Base-by-base conservation (phyloP, 1,284 basidiomycete genomes). In the Ceratobasidium sp. region DNA sequence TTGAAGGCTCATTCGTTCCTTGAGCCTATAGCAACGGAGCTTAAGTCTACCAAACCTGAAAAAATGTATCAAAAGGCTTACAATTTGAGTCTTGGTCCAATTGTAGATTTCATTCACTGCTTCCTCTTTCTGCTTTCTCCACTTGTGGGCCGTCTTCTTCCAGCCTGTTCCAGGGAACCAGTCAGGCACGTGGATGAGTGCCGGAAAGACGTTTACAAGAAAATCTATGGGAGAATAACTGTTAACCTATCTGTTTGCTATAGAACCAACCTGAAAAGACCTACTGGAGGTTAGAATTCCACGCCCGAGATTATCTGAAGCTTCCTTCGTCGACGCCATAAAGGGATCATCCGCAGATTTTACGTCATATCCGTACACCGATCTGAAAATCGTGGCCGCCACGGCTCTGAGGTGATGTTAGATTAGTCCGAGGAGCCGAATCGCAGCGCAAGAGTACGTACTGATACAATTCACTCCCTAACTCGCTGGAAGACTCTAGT, bases 11-110 rank as follows among this genome's bases (percentile, higher is more conserved):
- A 8, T 75, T 53, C 11, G 28, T 65, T 1, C 71, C 71, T n/a
- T 56, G 20, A 1, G 71, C 60, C 71, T 75, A 35, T 3, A 20
- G 1, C 5, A 20, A 23, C n/a, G n/a, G 49, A 5, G 11, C 2
- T 53, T 45, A 39, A 10, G 2, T 23, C n/a, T 20, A 31, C 28
- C 15, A 7, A 23, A 23, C 2, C 49, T 28, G 23, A 15, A 8
- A 23, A 17, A 23, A 35, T 54, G n/a, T 4, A n/a, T 51, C 6
- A 23, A 37, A 11, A 17, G 3, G 6, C 61, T 26, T 42, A 65
- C 71, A 54, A 75, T 75, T 33, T 75, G 71, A 2, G 20, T 23
- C 49, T 75, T 75, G n/a, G 71, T 75, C 71, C 71, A 75, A 28
- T 75, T 35, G 26, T 64, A 75, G 33, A 60, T 75, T 42, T 23